Conservation (phyloP, 768 basidiomycete genomes). For the Leccinum incarnatum region DNA sequence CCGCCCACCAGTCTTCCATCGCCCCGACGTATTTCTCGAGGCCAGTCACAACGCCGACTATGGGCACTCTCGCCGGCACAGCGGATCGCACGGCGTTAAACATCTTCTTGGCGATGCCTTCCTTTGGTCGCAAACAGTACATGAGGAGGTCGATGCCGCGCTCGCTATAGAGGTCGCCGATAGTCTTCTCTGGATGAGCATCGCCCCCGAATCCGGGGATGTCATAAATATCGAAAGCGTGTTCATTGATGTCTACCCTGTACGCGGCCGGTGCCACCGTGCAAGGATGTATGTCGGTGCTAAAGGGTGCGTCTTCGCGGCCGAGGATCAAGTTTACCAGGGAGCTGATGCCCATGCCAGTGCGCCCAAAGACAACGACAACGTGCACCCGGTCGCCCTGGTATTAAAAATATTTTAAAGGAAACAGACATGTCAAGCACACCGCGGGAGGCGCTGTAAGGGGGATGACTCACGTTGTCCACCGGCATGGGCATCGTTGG, state of each 20-base stretch:
- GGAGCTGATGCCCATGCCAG: slow-evolving; percentile 33
- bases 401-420: not conserved
- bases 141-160: slow-evolving; percentile 32
- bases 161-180: slow-evolving; percentile 29
- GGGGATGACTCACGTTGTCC: slow-evolving; percentile 23
- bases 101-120: slow-evolving; percentile 28
- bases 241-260: slow-evolving; percentile 29
- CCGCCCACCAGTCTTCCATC: slow-evolving; percentile 36
- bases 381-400: slow-evolving; percentile 32
- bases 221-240: slow-evolving; percentile 31
- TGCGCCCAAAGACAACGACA: slow-evolving; percentile 33
- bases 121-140: slow-evolving; percentile 29
- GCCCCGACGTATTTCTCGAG: slow-evolving; percentile 33
- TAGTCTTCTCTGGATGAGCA: slow-evolving; percentile 21
- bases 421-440: not conserved
- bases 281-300: slow-evolving; percentile 32
- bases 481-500: slow-evolving; percentile 29
- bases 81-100: slow-evolving; percentile 27
- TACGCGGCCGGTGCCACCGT: slow-evolving; percentile 23
- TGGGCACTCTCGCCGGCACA: slow-evolving; percentile 34
- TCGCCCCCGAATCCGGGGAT: slow-evolving; percentile 29
- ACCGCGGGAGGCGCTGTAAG: not conserved
- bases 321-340: slow-evolving; percentile 33
- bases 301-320: slow-evolving; percentile 32
- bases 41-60: slow-evolving; percentile 37